Base-by-base conservation (phyloP, 176 grass and related monocot genomes). In the Paspalum notatum region DNA sequence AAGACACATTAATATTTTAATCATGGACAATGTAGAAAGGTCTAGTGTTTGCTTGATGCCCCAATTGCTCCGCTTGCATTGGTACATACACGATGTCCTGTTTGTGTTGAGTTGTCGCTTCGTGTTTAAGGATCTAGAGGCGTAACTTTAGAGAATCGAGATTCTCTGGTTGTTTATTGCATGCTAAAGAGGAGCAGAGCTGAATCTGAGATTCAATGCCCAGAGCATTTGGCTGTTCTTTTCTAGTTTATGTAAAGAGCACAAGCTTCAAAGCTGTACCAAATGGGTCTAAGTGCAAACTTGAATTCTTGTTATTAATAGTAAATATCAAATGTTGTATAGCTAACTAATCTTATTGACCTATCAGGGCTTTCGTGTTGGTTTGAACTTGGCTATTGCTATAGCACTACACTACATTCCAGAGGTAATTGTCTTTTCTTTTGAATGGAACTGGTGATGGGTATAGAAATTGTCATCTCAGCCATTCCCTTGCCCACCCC, bases 401-500 rank as follows among this genome's bases (percentile, higher is more conserved):
- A 92, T 98, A 89, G 95, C 92, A 71, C 88, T 98, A 66, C 95
- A 98, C 79, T 94, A 98, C 87, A 94, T 98, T 71, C 95, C 95
- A 5, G 95, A 98, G 92, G 95, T 98, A 86, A 85, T 9, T 53
- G 32, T 79, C 51, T 83, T 41, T 26, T 12, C 26, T 59, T 83
- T 67, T 79, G 38, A 4, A 66, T 88, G 51, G 42, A 87, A 78
- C 1, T 58, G 18, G 3, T 7, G 20, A 66, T 57, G 18, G 40
- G 21, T 11, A 24, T 1, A 18, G 0, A 9, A 76, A 77, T 37
- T 20, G 39, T 57, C 47, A 16, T 61, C 57, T 47, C 24, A 58
- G 17, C 22, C 50, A 47, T 57, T 73, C 7, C 18, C 15, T 38
- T 58, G 21, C 1, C 18, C 53, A 54, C 7, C n/a, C 55, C 54